Base-by-base conservation (phyloP, 2,329 filamentous ascomycete species). In the Plenodomus tracheiphilus region DNA sequence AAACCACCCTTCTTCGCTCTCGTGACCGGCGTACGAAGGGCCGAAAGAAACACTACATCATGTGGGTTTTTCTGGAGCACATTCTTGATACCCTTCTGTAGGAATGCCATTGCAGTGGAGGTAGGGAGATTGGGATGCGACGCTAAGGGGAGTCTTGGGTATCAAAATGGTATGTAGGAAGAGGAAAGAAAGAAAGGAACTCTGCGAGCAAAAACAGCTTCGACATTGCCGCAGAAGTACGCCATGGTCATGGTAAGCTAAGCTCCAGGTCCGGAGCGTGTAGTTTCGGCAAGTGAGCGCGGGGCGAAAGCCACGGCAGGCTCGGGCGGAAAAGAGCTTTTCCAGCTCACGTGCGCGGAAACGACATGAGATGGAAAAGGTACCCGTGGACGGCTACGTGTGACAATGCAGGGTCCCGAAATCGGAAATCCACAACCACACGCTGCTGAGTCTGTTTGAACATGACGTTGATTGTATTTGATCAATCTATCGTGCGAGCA, bases 11-110 rank as follows among this genome's bases (percentile, higher is more conserved):
- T 90, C 78, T 91, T 87, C 35, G 91, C 85, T 56, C 90, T 85
- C 51, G 88, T 93, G 57, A 97, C 82, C 35, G 92, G 89, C 7
- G 92, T 97, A 61, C 92, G 89, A 35, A 96, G 82, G n/a, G 91
- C 85, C 17, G 91, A 95, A 62, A 96, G 85, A 69, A 97, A 88
- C 63, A 97, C 90, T 36, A 91, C 83, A 75, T 97, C 92, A 57
- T 85, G 83, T 35, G 91, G 87, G 19, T 85, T 72, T 74, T 94
- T 96, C 65, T 85, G 76, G 51, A 96, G 85, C 61, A 96, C 85
- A 66, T 87, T 82, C 60, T 85, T 84, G 55, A 93, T 79, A 66
- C 90, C 90, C 67, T 82, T 83, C 50, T 75, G 75, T 10, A 78
- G 55, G 64, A 77, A 74, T 54, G 75, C 68, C 75, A 78, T 78